These are phyloP conservation scores for Hypoxylon sp. DNA, from an alignment of 2,329 filamentous ascomycete species.

Conservation along the genomic window DNA sequence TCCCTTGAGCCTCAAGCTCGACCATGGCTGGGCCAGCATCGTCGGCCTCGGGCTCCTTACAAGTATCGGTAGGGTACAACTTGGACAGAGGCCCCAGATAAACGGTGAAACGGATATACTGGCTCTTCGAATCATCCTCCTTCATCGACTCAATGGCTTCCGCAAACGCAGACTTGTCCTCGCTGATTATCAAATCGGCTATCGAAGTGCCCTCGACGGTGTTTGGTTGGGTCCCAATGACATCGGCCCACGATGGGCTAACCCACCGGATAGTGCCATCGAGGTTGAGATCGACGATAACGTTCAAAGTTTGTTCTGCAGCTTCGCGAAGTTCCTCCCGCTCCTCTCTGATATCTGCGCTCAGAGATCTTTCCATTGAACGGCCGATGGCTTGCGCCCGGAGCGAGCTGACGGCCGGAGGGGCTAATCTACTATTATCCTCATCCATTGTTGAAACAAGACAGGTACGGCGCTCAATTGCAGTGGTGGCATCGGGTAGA, in stretches of 20 bases:
- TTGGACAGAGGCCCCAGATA: conserved; percentile 77
- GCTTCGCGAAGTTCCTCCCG: conserved; percentile 94
- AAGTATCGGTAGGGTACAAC: conserved; percentile 63
- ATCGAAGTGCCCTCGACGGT: conserved; percentile 82
- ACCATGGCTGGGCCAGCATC: conserved; percentile 67
- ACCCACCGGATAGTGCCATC: conserved; percentile 95
- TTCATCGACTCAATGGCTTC: conserved; percentile 90
- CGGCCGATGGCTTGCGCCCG: conserved; percentile 61
- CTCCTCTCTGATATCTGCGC: conserved; percentile 92
- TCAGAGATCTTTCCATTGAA: conserved; percentile 76
- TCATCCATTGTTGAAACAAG: conserved; percentile 60
- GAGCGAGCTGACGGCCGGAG: conserved; percentile 67
- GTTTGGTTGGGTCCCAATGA: conserved; percentile 83
- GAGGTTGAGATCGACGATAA: conserved; percentile 93
- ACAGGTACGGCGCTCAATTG: conserved; percentile 50
- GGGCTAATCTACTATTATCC: conserved; percentile 61
- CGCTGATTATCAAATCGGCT: conserved; percentile 81
- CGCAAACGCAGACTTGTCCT: conserved; percentile 83
- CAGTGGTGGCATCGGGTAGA: conserved; percentile 54
- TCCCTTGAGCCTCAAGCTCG: conserved; percentile 94
- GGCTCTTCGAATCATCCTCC: conserved; percentile 92
- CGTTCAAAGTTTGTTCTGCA: conserved; percentile 95
- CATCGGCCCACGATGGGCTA: conserved; percentile 94
- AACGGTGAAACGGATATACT: conserved; percentile 86
- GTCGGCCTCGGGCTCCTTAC: conserved; percentile 57